A percentile compares a stretch with the other conserved stretches of the same genome.
Evolutionary conservation across 306 rosid species (phyloP).

Genomic region (Rosa persica): DNA sequence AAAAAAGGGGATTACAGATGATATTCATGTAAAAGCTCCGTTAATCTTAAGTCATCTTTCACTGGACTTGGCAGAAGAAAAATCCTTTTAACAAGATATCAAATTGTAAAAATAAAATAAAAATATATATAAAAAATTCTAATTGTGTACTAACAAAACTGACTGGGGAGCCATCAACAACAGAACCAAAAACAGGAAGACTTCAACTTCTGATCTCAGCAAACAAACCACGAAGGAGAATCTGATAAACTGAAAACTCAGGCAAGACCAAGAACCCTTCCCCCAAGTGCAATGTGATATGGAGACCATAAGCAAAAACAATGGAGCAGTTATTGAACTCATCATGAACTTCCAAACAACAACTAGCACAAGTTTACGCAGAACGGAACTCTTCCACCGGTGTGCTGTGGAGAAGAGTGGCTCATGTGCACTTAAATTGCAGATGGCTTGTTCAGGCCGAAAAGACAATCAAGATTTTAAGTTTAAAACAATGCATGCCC

Average conservation of each 20-base stretch:
- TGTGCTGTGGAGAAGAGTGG: slow-evolving; percentile 31
- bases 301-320: slow-evolving; percentile 17
- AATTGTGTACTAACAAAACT: neutral
- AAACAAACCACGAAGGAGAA: slow-evolving; percentile 44
- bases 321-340: slow-evolving; percentile 35
- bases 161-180: neutral
- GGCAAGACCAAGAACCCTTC: slow-evolving; percentile 33
- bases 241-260: slow-evolving; percentile 30
- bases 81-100: neutral
- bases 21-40: neutral
- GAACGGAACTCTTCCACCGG: slow-evolving; percentile 31
- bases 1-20: neutral
- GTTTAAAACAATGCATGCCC: slow-evolving; percentile 70
- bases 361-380: slow-evolving; percentile 31
- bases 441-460: slow-evolving; percentile 48
- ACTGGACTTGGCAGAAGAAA: neutral
- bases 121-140: neutral
- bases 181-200: neutral
- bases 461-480: slow-evolving; percentile 42
- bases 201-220: slow-evolving; percentile 28
- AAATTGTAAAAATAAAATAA: too few relatives aligned
- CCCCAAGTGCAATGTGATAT: slow-evolving; percentile 25
- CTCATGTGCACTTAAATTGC: slow-evolving; percentile 31
- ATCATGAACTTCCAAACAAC: slow-evolving; percentile 46
- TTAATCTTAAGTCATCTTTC: neutral